Evolutionary conservation across 2,329 filamentous ascomycete species (phyloP).

Genomic region (Ascochyta rabiei): DNA sequence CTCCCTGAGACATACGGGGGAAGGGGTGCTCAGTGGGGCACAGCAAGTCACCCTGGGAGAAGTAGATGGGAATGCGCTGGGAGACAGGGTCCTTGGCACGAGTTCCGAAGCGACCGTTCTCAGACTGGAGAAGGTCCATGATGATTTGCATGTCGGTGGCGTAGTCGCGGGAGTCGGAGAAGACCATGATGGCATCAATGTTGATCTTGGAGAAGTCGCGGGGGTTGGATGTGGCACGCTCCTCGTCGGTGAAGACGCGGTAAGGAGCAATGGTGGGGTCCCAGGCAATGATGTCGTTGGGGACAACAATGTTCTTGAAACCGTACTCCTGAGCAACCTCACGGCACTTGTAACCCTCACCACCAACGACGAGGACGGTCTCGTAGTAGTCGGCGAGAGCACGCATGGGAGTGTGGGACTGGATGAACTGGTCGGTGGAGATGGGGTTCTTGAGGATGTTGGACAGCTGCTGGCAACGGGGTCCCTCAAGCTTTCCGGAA

Average conservation of each 20-base stretch:
- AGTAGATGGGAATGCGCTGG: conserved; percentile 76
- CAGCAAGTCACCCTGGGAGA: conserved; percentile 68
- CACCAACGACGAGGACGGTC: conserved; percentile 76
- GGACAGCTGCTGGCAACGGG: conserved; percentile 69
- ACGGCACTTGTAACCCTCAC: conserved; percentile 75
- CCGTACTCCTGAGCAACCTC: conserved; percentile 75
- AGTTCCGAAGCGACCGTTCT: conserved; percentile 71
- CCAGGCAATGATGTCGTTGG: conserved; percentile 75
- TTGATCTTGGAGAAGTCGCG: conserved; percentile 74
- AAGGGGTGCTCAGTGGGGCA: conserved; percentile 66
- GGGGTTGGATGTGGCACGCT: conserved; percentile 70
- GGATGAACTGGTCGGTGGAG: conserved; percentile 75
- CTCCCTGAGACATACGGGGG: conserved; percentile 74
- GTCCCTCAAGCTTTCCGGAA: conserved; percentile 71
- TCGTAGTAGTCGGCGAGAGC: conserved; percentile 77
- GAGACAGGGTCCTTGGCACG: conserved; percentile 68
- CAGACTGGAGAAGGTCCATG: conserved; percentile 71
- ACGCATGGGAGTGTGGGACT: conserved; percentile 78
- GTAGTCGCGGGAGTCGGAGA: conserved; percentile 76
- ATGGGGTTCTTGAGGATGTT: conserved; percentile 70
- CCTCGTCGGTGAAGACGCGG: conserved; percentile 69
- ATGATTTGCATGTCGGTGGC: conserved; percentile 78
- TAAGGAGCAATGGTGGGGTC: conserved; percentile 73
- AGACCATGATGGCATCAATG: conserved; percentile 77
- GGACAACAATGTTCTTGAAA: conserved; percentile 74